Percentiles rank a stretch among this genome's conserved stretches.
These are phyloP conservation scores for Dentiscutata heterogama DNA, from an alignment of 371 early-diverging fungal genomes.

Conservation along the genomic window DNA sequence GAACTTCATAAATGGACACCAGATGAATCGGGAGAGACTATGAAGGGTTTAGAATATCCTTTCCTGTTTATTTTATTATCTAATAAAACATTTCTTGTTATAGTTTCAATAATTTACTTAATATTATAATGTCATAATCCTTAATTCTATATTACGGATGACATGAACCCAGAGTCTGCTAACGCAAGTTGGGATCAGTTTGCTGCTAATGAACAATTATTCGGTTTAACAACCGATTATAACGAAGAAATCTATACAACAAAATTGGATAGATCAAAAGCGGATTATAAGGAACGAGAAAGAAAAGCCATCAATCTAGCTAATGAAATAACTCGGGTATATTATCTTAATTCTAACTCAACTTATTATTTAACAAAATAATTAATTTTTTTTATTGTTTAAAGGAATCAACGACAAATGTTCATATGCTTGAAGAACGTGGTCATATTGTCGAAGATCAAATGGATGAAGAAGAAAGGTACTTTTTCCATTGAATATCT, in stretches of 20 bases:
- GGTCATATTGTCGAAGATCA: slow-evolving; percentile 73
- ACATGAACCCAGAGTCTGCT: slow-evolving; percentile 36
- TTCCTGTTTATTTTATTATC: slow-evolving; percentile 18
- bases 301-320: slow-evolving; percentile 91
- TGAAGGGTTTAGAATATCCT: slow-evolving; percentile 45
- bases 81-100: neutral
- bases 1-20: slow-evolving; percentile 91
- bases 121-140: neutral
- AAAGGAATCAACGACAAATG: slow-evolving; percentile 76
- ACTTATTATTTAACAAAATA: neutral
- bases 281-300: slow-evolving; percentile 91
- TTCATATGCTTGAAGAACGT: slow-evolving; percentile 96
- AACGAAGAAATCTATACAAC: slow-evolving; percentile 98
- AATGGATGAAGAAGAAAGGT: slow-evolving; percentile 85
- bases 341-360: neutral
- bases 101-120: too few relatives aligned
- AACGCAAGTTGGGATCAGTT: slow-evolving; percentile 96
- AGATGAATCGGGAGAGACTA: slow-evolving; percentile 56
- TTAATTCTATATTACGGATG: slow-evolving; percentile 41
- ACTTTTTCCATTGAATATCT: neutral
- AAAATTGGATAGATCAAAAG: slow-evolving; percentile 84
- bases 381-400: neutral
- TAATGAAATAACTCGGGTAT: slow-evolving; percentile 86
- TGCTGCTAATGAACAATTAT: slow-evolving; percentile 93
- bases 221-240: slow-evolving; percentile 96